Evolutionary conservation across 768 basidiomycete genomes (phyloP), one percentile per base, ranked within the genome.

Genomic region (Hygrophorus pudorinus): DNA sequence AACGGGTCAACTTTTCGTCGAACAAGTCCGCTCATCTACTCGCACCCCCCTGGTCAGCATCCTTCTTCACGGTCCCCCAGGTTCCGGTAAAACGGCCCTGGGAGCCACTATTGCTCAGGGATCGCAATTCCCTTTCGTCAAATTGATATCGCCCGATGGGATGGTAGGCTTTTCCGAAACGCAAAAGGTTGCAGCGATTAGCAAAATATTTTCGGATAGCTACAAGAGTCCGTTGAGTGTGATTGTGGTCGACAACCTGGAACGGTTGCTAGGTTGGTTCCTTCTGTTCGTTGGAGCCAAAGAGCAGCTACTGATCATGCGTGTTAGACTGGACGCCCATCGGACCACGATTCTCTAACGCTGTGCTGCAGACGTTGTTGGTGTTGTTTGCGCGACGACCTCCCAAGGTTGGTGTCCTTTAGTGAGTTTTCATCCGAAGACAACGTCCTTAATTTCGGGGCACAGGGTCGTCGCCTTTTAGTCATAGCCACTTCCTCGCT

Each of bases 171-270:
- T 78, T 62, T 79, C 81, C n/a, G 96, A 98, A 60, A 63, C 72
- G 11, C 89, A 92, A 61, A 98, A 99, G 67, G 83, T 99, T 35
- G 70, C 79, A 0, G 78, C 91, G 2, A 87, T 99, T 57, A 85
- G 78, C 59, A 98, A 93, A 65, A 76, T 91, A 28, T 99, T 99
- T 62, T 71, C 74, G 38, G 96, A 99, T 65, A 91, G 87, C 51
- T 93, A 97, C 64, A 99, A 98, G 75, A 92, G 89, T 70, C 93
- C 94, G 5, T 60, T 93, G 48, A 97, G 94, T 56, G 89, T 98
- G 2, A 80, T 99, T 42, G 90, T 99, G 7, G 83, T 99, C 10
- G 96, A 99, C 58, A 92, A 81, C 52, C 73, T 99, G 47, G 96
- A 99, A 63, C 77, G 94, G 29, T 65, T 99, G 45, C 71, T 99